Evolutionary conservation across 768 basidiomycete species (phyloP).

Genomic region (Lactarius deliciosus): DNA sequence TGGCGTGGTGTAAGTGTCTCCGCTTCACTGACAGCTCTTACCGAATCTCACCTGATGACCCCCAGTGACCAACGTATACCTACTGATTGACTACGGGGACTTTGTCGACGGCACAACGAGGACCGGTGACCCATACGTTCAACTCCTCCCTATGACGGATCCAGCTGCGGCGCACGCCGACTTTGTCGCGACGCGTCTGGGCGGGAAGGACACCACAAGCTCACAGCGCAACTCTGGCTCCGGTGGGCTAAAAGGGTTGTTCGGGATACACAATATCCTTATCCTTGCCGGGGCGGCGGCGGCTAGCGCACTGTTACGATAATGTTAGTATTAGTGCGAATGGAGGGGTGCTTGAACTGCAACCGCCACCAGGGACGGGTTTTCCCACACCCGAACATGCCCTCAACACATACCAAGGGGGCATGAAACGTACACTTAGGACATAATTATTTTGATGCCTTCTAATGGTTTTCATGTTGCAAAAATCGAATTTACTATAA

Average conservation of each 20-base stretch:
- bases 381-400: too few relatives aligned
- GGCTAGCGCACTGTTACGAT: not conserved
- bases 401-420: too few relatives aligned
- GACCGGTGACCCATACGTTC: conserved; percentile 53
- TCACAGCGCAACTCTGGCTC: not conserved
- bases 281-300: not conserved
- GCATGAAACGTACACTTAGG: too few relatives aligned
- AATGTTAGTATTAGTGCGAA: too few relatives aligned
- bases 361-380: too few relatives aligned
- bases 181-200: conserved; percentile 20
- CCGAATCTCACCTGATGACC: not conserved
- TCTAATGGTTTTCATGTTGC: too few relatives aligned
- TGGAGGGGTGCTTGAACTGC: too few relatives aligned
- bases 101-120: conserved; percentile 46
- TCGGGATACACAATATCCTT: conserved; percentile 11
- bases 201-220: conserved; percentile 6
- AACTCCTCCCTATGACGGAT: conserved; percentile 57
- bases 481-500: too few relatives aligned
- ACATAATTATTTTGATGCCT: too few relatives aligned
- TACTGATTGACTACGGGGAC: conserved; percentile 63
- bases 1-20: conserved; percentile 59
- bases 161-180: conserved; percentile 10
- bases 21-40: not conserved
- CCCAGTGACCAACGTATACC: conserved; percentile 65
- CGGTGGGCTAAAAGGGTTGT: not conserved